Evolutionary conservation across 257 asterid species (phyloP), one percentile per base, ranked within the genome.

Genomic region (Schizonepeta tenuifolia): DNA sequence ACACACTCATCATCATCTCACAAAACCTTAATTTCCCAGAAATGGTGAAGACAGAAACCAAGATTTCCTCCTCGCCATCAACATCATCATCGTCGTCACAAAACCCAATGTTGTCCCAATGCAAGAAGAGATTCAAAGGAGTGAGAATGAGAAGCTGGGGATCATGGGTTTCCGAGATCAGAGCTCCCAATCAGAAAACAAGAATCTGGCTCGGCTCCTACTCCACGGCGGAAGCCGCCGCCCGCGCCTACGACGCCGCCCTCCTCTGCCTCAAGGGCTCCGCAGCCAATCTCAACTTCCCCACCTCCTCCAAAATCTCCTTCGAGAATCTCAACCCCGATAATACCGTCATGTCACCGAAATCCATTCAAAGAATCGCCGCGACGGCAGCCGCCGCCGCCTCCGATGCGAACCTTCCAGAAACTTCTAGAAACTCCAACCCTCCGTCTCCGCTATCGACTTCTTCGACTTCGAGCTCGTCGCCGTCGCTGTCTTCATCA

Each of bases 101-200:
- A 18, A 49, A 13, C 10, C 33, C 44, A 15, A 1, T 5, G 15
- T 1, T 8, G 4, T 62, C 77, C 0, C 71, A 78, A 17, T 35
- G 44, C 73, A 90, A 91, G 80, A 94, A 85, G 82, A 89, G 83
- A 82, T 94, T 83, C 89, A 94, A 91, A 44, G 99, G 99, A 7
- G 98, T 93, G 8, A 83, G 97, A 67, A 93, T 93, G 98, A 85
- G 98, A 26, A 91, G 95, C 74, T 92, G 97, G 97, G 97, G 97
- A 11, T 87, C 96, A 61, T 91, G 83, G 83, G 97, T 91, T 0
- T 89, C 97, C 0, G 98, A 93, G 71, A 89, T 93, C 26, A 78
- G 98, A 71, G 98, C 98, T 2, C 98, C 97, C 1, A 91, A 93
- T 70, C 98, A 89, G 43, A 93, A 93, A 41, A 86, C 97, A 1